Percentiles rank a stretch among this genome's conserved stretches.
Evolutionary conservation across 139 green algal species (phyloP).

Genomic region (Picochlorum sp.): DNA sequence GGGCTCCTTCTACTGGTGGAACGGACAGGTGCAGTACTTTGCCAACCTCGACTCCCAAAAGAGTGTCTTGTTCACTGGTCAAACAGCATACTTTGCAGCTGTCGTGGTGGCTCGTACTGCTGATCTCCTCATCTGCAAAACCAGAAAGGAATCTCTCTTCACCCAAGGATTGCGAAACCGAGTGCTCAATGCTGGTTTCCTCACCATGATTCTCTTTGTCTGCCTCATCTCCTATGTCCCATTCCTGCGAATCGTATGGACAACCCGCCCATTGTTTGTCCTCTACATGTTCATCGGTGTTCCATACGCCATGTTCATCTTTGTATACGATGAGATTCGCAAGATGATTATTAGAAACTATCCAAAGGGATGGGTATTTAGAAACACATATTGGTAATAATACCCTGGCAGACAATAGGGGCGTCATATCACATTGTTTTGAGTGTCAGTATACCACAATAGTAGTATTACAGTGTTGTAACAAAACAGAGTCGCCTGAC

Average conservation of each 20-base stretch:
- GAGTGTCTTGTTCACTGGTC: conserved; percentile 45
- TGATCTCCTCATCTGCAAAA: conserved; percentile 71
- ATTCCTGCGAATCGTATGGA: conserved; percentile 48
- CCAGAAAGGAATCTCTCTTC: conserved; percentile 60
- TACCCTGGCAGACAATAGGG: background rate
- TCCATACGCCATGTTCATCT: conserved; percentile 56
- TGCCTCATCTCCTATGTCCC: conserved; percentile 54
- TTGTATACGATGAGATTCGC: conserved; percentile 62
- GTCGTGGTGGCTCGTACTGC: conserved; percentile 53
- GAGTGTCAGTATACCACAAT: no score
- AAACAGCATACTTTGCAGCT: conserved; percentile 67
- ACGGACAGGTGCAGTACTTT: conserved; percentile 34
- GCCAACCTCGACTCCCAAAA: conserved; percentile 56
- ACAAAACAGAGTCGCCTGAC: no score
- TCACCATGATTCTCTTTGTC: conserved; percentile 50
- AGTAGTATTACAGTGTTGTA: no score
- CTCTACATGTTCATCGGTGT: conserved; percentile 60
- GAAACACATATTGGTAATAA: conserved; percentile 47
- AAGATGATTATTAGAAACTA: conserved; percentile 50
- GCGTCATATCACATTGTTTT: conserved; percentile 8
- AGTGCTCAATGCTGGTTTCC: conserved; percentile 57
- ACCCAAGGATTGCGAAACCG: conserved; percentile 44
- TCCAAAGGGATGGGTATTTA: conserved; percentile 45
- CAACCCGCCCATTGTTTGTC: conserved; percentile 47
- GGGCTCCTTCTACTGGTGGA: conserved; percentile 54